Evolutionary conservation across 331 rosid species (phyloP).

Genomic region (Rosa hybrid): DNA sequence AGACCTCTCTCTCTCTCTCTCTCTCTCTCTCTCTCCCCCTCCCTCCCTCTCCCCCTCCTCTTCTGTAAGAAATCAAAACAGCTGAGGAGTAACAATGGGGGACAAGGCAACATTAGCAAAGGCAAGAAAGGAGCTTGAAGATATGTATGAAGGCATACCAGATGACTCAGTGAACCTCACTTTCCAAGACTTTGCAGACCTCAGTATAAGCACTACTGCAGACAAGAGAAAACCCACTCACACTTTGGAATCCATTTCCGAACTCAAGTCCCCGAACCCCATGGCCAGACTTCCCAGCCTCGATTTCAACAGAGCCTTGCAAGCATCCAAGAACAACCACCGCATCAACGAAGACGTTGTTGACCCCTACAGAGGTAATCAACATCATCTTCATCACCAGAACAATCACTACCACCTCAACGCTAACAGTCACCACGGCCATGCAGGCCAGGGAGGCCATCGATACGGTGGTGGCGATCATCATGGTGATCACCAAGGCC

Average conservation of each 20-base stretch:
- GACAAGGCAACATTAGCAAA: conserved; percentile 42
- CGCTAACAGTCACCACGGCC: neutral
- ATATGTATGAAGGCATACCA: conserved; percentile 74
- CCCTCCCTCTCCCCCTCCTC: neutral
- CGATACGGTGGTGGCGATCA: neutral
- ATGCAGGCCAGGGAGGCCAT: neutral
- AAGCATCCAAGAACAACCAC: conserved; percentile 25
- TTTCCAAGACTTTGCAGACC: conserved; percentile 62
- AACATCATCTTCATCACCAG: conserved; percentile 12
- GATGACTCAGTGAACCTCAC: conserved; percentile 88
- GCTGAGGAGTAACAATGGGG: conserved; percentile 30
- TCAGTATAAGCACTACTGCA: conserved; percentile 13
- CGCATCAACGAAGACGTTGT: conserved; percentile 12
- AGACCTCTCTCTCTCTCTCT: neutral
- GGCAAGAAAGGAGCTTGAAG: conserved; percentile 71
- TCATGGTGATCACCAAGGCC: conserved; percentile 22
- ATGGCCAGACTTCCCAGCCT: conserved; percentile 53
- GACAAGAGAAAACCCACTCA: conserved; percentile 21
- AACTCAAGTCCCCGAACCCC: conserved; percentile 25
- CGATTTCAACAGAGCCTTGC: conserved; percentile 57
- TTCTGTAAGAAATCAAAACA: neutral
- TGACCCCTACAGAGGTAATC: conserved; percentile 10
- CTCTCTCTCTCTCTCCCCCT: neutral
- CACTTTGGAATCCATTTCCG: conserved; percentile 20
- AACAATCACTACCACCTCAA: neutral